Evolutionary conservation across 768 basidiomycete genomes (phyloP), one percentile per base, ranked within the genome.

Genomic region (Tulasnella sp.): DNA sequence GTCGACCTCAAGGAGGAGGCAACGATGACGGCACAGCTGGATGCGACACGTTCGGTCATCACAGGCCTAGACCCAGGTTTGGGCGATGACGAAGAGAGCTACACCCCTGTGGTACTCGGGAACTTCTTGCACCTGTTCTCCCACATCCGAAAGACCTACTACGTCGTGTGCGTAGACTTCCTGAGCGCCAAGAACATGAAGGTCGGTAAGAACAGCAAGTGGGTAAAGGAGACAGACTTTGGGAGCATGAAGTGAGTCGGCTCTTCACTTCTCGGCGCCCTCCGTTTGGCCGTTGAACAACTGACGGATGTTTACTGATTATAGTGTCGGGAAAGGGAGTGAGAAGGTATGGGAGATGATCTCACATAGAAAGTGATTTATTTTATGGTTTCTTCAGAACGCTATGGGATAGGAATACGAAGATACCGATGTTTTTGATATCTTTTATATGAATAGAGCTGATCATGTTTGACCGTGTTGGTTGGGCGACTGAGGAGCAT

Each of bases 121-220:
- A 48, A 38, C 42, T 49, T 93, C 38, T 59, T 83, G 2, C 92
- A 94, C 66, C 73, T 90, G 49, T 96, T 96, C 71, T 91, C 88
- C 8, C 92, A 97, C 68, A 87, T 93, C 67, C 81, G 75, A 65
- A 91, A 92, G 74, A 92, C 87, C 11, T 93, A 72, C 59, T 65
- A 69, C 50, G 64, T 70, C 45, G 58, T 66, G 8, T 64, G 64
- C 52, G 58, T 65, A 15, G 38, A 62, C 48, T 17, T 68, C 27
- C 45, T 42, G 15, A 46, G 49, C 24, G 51, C 15, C 42, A 29
- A 19, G 5, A 27, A 45, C 29, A 15, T 53, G 29, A 41, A 49
- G 3, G 30, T 12, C 19, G 58, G 21, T 21, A 60, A 48, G 38
- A 57, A 21, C 15, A 42, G 27, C 46, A 63, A 51, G 49, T 60